Percentiles rank a stretch among this genome's conserved stretches.
Evolutionary conservation across 805 yeast genomes (phyloP).

Genomic region (Starmerella vaccinii): DNA sequence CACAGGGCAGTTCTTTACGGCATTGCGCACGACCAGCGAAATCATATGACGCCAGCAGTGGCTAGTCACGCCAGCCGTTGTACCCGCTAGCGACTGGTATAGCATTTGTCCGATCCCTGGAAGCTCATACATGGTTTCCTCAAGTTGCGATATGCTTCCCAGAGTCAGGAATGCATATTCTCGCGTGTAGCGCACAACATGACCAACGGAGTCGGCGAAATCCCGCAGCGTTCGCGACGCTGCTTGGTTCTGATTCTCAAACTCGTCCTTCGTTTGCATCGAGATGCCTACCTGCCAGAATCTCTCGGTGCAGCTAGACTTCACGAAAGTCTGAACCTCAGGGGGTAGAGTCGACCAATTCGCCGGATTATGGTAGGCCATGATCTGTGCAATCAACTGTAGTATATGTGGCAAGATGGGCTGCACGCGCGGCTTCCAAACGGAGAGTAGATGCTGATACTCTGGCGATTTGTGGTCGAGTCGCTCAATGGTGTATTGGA

Average conservation of each 20-base stretch:
- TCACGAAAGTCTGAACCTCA: constrained; percentile 87
- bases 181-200: constrained; percentile 85
- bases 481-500: constrained; percentile 91
- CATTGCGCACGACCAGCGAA: constrained; percentile 75
- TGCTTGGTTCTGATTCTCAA: constrained; percentile 84
- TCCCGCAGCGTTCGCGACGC: constrained; percentile 91
- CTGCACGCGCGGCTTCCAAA: constrained; percentile 90
- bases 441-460: constrained; percentile 52
- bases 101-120: constrained; percentile 67
- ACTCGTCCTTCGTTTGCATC: constrained; percentile 84
- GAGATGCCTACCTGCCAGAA: constrained; percentile 99
- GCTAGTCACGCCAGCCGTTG: constrained; percentile 67
- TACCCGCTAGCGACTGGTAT: constrained; percentile 78
- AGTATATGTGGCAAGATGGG: constrained; percentile 87
- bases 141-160: constrained; percentile 80
- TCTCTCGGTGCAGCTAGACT: constrained; percentile 77
- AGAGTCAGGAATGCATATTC: constrained; percentile 89
- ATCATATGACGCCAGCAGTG: constrained; percentile 98
- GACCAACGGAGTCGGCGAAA: constrained; percentile 96
- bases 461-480: constrained; percentile 69
- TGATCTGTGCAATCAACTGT: constrained; percentile 78
- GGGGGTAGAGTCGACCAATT: constrained; percentile 83
- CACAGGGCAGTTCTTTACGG: constrained; percentile 79
- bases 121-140: constrained; percentile 76
- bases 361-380: constrained; percentile 85